A percentile compares a stretch with the other conserved stretches of the same genome.
Evolutionary conservation across 352 stramenopile genomes (phyloP).

Genomic region (Globisporangium paddicum): DNA sequence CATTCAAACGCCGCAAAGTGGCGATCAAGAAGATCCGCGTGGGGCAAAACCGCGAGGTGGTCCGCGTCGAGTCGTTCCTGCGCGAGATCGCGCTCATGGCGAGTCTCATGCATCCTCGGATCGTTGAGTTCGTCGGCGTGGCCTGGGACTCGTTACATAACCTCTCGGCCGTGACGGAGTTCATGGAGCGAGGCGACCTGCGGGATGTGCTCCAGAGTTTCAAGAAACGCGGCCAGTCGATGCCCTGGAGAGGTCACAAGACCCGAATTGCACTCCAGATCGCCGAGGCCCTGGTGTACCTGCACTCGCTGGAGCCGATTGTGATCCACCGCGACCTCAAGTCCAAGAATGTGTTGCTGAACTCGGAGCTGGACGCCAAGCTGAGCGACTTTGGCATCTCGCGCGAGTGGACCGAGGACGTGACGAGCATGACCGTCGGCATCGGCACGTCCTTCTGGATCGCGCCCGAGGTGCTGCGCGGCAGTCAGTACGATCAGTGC

Average conservation of each 20-base stretch:
- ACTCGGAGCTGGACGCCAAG: conserved; percentile 58
- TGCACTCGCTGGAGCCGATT: conserved; percentile 43
- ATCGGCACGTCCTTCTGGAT: conserved; percentile 75
- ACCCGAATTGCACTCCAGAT: conserved; percentile 49
- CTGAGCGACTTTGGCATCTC: conserved; percentile 77
- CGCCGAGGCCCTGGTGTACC: conserved; percentile 50
- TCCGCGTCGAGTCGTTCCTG: conserved; percentile 22
- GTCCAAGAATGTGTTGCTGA: conserved; percentile 25
- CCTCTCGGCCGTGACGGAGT: conserved; percentile 57
- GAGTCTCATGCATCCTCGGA: conserved; percentile 34
- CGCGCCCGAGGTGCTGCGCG: conserved; percentile 55
- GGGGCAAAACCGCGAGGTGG: conserved; percentile 11
- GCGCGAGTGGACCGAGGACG: conserved; percentile 34
- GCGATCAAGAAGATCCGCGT: conserved; percentile 23
- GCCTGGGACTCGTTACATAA: conserved; percentile 58
- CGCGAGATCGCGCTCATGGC: conserved; percentile 24
- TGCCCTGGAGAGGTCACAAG: conserved; percentile 55
- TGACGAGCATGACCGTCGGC: conserved; percentile 64
- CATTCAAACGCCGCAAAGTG: conserved; percentile 13
- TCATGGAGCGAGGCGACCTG: conserved; percentile 69
- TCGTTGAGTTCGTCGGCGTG: conserved; percentile 67
- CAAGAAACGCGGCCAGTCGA: conserved; percentile 30
- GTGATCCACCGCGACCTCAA: conserved; percentile 23
- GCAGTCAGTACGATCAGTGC: conserved; percentile 47
- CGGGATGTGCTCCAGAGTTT: conserved; percentile 51